Percentiles rank a stretch among this genome's conserved stretches.
Evolutionary conservation across 495 filamentous ascomycete genomes (phyloP).

Genomic region (Trichoderma asperelloides): DNA sequence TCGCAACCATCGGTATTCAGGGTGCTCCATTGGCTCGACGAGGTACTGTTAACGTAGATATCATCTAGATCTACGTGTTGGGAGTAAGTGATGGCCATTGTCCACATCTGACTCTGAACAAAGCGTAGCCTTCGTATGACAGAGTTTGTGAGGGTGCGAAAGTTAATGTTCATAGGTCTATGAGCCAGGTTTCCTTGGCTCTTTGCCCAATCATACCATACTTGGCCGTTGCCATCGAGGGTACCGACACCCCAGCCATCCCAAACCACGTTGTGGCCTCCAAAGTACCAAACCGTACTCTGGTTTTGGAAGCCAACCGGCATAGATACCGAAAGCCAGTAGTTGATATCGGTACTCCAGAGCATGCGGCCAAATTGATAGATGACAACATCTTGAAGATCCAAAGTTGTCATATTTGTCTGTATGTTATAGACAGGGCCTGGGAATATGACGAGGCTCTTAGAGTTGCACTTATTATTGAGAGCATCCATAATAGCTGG

Average conservation of each 20-base stretch:
- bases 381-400: conserved; percentile 30
- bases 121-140: conserved; percentile 25
- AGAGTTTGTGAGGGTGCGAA: conserved; percentile 28
- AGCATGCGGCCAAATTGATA: conserved; percentile 18
- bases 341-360: conserved; percentile 33
- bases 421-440: conserved; percentile 31
- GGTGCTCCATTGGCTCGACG: conserved; percentile 23
- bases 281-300: conserved; percentile 37
- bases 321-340: conserved; percentile 36
- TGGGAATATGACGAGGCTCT: conserved; percentile 30
- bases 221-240: conserved; percentile 40
- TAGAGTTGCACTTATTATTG: conserved; percentile 24
- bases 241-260: conserved; percentile 31
- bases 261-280: conserved; percentile 32
- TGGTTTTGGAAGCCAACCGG: conserved; percentile 38
- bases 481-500: conserved; percentile 36
- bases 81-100: conserved; percentile 16
- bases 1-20: conserved; percentile 25
- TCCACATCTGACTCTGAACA: conserved; percentile 39
- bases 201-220: conserved; percentile 34
- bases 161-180: conserved; percentile 34
- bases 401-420: conserved; percentile 34
- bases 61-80: conserved; percentile 28
- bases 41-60: conserved; percentile 24
- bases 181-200: conserved; percentile 32